These are phyloP conservation scores for Vitellaria paradoxa DNA, from an alignment of 179 eudicot species.

Conservation along the genomic window DNA sequence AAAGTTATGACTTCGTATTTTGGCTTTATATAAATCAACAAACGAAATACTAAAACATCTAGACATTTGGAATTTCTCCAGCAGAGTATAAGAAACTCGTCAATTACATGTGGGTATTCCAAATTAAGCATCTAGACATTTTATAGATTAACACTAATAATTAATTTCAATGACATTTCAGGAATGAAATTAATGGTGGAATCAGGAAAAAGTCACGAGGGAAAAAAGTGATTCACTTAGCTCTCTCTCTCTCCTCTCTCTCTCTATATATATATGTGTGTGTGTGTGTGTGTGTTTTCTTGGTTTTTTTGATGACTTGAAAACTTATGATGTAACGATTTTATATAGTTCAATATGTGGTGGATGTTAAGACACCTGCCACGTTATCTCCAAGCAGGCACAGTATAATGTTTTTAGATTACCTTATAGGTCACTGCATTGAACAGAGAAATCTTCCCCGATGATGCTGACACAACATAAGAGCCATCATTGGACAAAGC, in stretches of 20 bases:
- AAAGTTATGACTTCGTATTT: neutral
- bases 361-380: neutral
- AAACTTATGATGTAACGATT: neutral
- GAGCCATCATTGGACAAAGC: slow-evolving; percentile 79
- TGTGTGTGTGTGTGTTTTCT: neutral
- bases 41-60: too few relatives aligned
- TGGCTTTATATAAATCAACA: neutral
- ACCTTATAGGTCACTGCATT: slow-evolving; percentile 73
- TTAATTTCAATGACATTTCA: too few relatives aligned
- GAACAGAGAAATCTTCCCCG: slow-evolving; percentile 60
- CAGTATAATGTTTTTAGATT: neutral
- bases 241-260: neutral
- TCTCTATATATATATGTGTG: too few relatives aligned
- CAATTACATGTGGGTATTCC: too few relatives aligned
- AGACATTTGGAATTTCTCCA: too few relatives aligned
- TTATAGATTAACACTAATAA: too few relatives aligned
- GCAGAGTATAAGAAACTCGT: too few relatives aligned
- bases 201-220: neutral
- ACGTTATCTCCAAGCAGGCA: neutral
- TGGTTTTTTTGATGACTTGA: neutral
- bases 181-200: neutral
- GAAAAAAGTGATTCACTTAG: neutral
- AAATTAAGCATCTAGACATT: too few relatives aligned
- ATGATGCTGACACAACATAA: slow-evolving; percentile 73
- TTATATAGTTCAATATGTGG: neutral